phyloP scores from a whole-genome alignment of 2,329 filamentous ascomycete species.

The Drechslerella coelobrocha region DNA sequence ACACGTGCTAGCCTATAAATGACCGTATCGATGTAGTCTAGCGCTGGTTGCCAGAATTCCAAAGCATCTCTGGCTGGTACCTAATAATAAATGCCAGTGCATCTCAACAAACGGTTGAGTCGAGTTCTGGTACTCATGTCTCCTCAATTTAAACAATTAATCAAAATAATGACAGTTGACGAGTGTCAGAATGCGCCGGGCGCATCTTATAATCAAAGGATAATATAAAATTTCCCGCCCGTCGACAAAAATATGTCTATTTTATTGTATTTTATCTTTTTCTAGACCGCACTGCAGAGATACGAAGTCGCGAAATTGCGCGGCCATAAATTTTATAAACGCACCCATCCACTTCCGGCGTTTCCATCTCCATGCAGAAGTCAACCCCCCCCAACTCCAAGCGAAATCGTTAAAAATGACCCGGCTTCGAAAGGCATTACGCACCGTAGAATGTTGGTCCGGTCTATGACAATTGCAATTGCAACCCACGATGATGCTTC shows the following conservation, averaged over 20 bases:
- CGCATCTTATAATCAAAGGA: slow-evolving; percentile 1
- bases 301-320: slow-evolving; percentile 1
- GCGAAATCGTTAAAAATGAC: neutral
- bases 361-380: slow-evolving; percentile 5
- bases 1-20: too few species aligned
- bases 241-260: slow-evolving; percentile 1
- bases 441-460: neutral
- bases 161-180: slow-evolving; percentile 4
- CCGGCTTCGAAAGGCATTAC: slow-evolving; percentile 6
- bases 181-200: slow-evolving; percentile 10
- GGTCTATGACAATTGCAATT: neutral
- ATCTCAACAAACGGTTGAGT: neutral
- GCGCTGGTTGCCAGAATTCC: neutral
- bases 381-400: neutral
- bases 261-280: neutral
- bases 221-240: neutral
- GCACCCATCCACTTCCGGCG: slow-evolving; percentile 2
- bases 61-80: neutral
- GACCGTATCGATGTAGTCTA: neutral
- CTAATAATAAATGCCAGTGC: neutral
- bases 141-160: neutral
- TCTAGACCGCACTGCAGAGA: neutral
- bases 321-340: slow-evolving; percentile 9
- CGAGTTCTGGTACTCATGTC: neutral
- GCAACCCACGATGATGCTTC: neutral